Evolutionary conservation across 2,329 filamentous ascomycete species (phyloP), one percentile per base, ranked within the genome.

Genomic region (Dothidotthia symphoricarpi): DNA sequence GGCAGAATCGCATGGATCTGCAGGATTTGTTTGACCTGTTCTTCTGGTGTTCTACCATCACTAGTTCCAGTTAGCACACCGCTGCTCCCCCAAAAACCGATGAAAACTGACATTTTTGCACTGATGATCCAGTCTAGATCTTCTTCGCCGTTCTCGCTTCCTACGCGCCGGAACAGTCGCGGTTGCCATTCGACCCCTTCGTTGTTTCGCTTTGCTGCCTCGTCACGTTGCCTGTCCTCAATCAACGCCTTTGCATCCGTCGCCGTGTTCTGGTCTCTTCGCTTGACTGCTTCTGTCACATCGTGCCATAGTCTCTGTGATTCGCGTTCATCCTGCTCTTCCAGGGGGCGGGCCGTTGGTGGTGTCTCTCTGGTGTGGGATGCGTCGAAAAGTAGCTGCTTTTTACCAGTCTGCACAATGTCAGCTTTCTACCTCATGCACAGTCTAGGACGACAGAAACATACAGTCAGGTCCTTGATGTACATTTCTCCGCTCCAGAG

Each of bases 171-270:
- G 75, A 98, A 98, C 10, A 97, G 76, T 47, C 83, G 82, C 1
- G 93, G 91, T 24, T 82, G 80, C 93, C 93, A 98, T 48, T 95
- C 88, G 6, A 89, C 73, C 10, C 85, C 85, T 9, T 90, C 82
- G 31, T 89, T 84, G 22, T 79, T 79, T 55, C 93, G 78, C 58
- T 81, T 81, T 13, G 89, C 85, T 2, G 93, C 89, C 61, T 96
- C 91, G 47, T 90, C 84, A 58, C 93, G 80, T 68, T 98, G 93
- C 59, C 80, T 82, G 57, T 97, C 91, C 64, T 98, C 93, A 42
- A 98, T 88, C 64, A 85, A 86, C n/a, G 87, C 90, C 73, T 98
- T 98, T 61, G 96, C 91, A 47, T 93, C 86, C 1, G 93, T 98
- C 3, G 93, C 93, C 7, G 85, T 69, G 52, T 88, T 86, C 58